phyloP scores from a whole-genome alignment of 2,329 filamentous ascomycete genomes.

The Diaporthe citri region DNA sequence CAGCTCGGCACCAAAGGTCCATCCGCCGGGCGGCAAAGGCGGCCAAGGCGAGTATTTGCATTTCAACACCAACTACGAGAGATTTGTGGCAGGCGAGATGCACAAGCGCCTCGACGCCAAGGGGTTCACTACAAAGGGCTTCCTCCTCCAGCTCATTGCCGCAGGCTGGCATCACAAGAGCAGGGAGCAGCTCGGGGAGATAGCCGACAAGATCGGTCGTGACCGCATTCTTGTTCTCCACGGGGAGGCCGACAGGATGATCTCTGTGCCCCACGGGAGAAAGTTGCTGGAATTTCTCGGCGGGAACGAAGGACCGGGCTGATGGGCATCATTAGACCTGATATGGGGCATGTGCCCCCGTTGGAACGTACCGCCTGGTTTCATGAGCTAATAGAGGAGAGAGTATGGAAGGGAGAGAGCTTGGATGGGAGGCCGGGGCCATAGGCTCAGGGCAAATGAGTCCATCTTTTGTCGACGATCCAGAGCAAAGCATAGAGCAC shows the following conservation, averaged over 20 bases:
- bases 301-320: constrained; percentile 31
- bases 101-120: constrained; percentile 74
- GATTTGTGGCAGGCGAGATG: constrained; percentile 84
- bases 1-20: constrained; percentile 53
- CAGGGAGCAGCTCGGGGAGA: constrained; percentile 70
- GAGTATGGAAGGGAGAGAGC: constrained; percentile 65
- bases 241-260: constrained; percentile 83
- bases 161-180: constrained; percentile 85
- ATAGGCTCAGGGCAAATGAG: not conserved
- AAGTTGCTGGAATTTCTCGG: constrained; percentile 76
- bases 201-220: constrained; percentile 78
- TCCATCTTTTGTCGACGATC: not conserved
- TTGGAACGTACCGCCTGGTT: constrained; percentile 80
- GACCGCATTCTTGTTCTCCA: constrained; percentile 83
- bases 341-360: constrained; percentile 80
- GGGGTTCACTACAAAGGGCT: constrained; percentile 74
- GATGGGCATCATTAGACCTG: constrained; percentile 73
- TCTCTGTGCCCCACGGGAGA: constrained; percentile 76
- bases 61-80: constrained; percentile 84
- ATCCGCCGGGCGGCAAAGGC: constrained; percentile 48
- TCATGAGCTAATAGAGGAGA: constrained; percentile 71
- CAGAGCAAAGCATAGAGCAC: not conserved
- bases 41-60: constrained; percentile 53
- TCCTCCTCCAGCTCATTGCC: constrained; percentile 82
- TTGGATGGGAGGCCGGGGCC: constrained; percentile 48